phyloP scores from a whole-genome alignment of 495 filamentous ascomycete genomes.

The Penicillium paxilli region DNA sequence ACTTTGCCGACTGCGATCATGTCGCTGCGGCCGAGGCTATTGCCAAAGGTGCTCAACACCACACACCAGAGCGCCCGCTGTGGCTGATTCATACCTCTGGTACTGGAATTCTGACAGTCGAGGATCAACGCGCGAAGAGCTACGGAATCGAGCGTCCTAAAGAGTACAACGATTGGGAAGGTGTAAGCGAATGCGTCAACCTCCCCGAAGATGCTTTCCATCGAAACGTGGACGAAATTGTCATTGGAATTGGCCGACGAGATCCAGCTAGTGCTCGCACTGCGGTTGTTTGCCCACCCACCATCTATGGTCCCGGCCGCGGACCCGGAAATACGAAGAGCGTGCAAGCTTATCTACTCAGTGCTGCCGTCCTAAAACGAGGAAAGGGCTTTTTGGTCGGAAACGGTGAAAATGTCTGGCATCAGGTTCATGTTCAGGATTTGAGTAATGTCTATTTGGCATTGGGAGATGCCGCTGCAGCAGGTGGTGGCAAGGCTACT shows the following conservation, averaged over 20 bases:
- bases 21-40: conserved; percentile 50
- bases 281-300: conserved; percentile 75
- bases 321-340: conserved; percentile 69
- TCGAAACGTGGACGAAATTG: conserved; percentile 61
- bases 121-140: conserved; percentile 46
- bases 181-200: conserved; percentile 54
- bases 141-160: conserved; percentile 56
- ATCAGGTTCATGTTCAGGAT: conserved; percentile 73
- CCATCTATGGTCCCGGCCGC: conserved; percentile 75
- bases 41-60: conserved; percentile 43
- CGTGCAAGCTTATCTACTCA: conserved; percentile 62
- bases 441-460: conserved; percentile 63
- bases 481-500: conserved; percentile 59
- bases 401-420: conserved; percentile 68
- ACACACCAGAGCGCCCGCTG: conserved; percentile 41
- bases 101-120: conserved; percentile 57
- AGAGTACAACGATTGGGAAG: conserved; percentile 61
- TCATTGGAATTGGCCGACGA: conserved; percentile 44
- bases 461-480: conserved; percentile 65
- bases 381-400: conserved; percentile 65
- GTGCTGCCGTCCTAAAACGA: conserved; percentile 54
- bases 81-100: conserved; percentile 67
- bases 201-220: conserved; percentile 57
- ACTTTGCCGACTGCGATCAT: conserved; percentile 57
- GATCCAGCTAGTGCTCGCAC: conserved; percentile 56